Evolutionary conservation across 768 basidiomycete species (phyloP), one percentile per base, ranked within the genome.

Genomic region (Nidula microcarpa): DNA sequence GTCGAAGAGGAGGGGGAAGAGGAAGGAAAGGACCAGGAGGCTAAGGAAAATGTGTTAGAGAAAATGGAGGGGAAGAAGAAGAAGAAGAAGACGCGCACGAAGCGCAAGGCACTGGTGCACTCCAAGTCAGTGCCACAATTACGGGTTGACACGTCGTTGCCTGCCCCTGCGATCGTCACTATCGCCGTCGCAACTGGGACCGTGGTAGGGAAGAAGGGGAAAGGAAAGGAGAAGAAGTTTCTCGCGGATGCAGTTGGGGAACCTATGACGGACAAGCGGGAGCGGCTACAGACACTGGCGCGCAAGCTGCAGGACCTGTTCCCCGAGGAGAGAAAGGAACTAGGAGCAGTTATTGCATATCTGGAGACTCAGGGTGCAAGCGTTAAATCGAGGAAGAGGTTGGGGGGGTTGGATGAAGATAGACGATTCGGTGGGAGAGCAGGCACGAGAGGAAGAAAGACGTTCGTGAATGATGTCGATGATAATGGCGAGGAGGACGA

Each of bases 281-380:
- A 78, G 6, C 79, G 80, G 50, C 60, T 87, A 34, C 74, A 84
- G 11, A 66, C 75, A 51, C 73, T 87, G 6, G 82, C 82, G 8
- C 76, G 76, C 56, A 81, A 82, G 59, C 66, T 87, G 48, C 74
- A 79, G 45, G 69, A 77, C 55, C 68, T 77, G 36, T 87, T 84
- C 64, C 82, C 82, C 16, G 75, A 79, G 55, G 80, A 87, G 53
- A 57, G 48, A 39, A 59, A 61, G 44, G 60, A 66, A 16, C 61
- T 72, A 48, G 57, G 57, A 41, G 55, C 54, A 44, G 59, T 70
- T 47, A 58, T 68, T 56, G 44, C 52, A 18, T 54, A 62, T 43
- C 43, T 70, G 49, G 61, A 62, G 51, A 60, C 49, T 13, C 53
- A 53, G 39, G 45, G 39, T 36, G 49, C 54, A 43, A 50, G 53